phyloP scores from a whole-genome alignment of 768 basidiomycete genomes.

The Coprinellus aureogranulatus region DNA sequence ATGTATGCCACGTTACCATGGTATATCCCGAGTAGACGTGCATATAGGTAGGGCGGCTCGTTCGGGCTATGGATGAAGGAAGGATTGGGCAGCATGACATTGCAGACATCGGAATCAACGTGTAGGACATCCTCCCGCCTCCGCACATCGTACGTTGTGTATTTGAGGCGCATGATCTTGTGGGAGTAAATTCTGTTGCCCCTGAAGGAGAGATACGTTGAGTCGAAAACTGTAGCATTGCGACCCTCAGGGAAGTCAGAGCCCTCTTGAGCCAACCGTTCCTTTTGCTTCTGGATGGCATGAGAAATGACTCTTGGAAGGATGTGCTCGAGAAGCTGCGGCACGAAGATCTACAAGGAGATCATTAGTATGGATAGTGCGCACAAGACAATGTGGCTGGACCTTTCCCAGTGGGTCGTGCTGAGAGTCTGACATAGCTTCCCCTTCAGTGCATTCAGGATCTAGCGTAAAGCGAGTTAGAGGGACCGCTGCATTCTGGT shows the following conservation, averaged over 20 bases:
- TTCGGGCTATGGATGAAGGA: background rate
- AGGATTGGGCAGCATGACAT: background rate
- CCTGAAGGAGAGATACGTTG: background rate
- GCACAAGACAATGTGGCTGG: too few species aligned
- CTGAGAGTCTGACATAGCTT: background rate
- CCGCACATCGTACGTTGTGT: background rate
- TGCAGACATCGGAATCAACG: background rate
- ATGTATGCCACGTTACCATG: conserved; percentile 17
- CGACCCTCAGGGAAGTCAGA: too few species aligned
- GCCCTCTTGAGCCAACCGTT: too few species aligned
- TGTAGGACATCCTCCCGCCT: background rate
- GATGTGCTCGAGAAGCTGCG: too few species aligned
- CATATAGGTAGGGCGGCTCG: conserved; percentile 21
- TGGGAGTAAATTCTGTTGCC: background rate
- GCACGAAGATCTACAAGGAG: too few species aligned
- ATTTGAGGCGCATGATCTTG: background rate
- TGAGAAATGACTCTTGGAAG: too few species aligned
- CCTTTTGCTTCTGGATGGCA: too few species aligned
- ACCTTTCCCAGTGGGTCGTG: too few species aligned
- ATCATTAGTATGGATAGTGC: too few species aligned
- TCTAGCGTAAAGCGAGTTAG: too few species aligned
- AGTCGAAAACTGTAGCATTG: background rate
- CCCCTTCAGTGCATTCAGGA: background rate
- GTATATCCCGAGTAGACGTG: conserved; percentile 17
- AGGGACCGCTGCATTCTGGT: too few species aligned